Evolutionary conservation across 1,284 basidiomycete species (phyloP).

Genomic region (Marasmius fiardii): DNA sequence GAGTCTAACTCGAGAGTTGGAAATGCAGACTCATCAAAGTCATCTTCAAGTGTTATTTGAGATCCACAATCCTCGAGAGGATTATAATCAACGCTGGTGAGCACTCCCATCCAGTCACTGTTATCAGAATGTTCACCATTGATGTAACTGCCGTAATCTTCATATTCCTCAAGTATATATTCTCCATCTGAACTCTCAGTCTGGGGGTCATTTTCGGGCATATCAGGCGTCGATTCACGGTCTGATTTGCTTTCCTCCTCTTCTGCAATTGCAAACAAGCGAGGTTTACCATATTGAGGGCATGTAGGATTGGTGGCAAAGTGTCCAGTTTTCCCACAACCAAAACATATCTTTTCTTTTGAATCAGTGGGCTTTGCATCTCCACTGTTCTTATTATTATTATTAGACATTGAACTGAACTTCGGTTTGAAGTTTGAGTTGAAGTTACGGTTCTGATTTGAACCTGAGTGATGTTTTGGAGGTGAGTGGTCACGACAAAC

Average conservation of each 20-base stretch:
- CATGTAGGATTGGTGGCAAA: neutral
- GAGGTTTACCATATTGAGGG: neutral
- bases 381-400: neutral
- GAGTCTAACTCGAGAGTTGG: neutral
- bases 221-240: neutral
- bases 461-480: too few species aligned
- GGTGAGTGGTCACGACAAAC: too few species aligned
- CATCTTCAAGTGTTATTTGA: neutral
- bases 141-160: neutral
- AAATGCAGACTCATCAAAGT: neutral
- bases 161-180: neutral
- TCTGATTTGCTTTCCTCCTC: neutral
- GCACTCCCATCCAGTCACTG: neutral
- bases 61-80: neutral
- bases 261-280: neutral
- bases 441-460: neutral
- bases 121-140: neutral
- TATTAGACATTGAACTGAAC: too few species aligned
- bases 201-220: neutral
- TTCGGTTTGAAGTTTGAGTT: too few species aligned
- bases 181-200: conserved; percentile 3
- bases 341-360: neutral
- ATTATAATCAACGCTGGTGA: neutral
- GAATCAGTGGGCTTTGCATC: neutral
- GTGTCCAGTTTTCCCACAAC: neutral